Conservation (phyloP, 352 stramenopile species). For the Blastocystis sp. region DNA sequence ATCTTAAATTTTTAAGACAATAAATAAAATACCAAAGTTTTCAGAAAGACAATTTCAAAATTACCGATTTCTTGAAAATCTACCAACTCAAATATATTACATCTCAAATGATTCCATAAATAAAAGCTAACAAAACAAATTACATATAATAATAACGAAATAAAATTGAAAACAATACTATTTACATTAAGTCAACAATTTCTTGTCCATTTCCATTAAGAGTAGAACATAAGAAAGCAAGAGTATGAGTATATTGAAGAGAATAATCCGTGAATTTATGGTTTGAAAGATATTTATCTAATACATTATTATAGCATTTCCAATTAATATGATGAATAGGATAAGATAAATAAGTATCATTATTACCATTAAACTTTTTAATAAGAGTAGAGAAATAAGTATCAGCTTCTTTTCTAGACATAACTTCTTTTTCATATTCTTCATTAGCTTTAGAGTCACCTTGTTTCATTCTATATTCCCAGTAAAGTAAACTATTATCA, state of each 20-base stretch:
- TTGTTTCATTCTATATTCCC: constrained; percentile 13
- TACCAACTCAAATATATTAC: no score
- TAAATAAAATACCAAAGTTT: no score
- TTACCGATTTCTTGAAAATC: no score
- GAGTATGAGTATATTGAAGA: constrained; percentile 32
- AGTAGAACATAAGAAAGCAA: constrained; percentile 22
- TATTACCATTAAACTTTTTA: constrained; percentile 22
- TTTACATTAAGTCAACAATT: constrained; percentile 34
- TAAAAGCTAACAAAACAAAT: no score
- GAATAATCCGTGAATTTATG: constrained; percentile 35
- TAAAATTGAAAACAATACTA: no score
- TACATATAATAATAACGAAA: no score
- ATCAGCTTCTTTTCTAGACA: constrained; percentile 24
- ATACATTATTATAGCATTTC: constrained; percentile 31
- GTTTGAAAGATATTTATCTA: constrained; percentile 18
- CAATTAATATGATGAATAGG: constrained; percentile 22
- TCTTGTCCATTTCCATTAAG: constrained; percentile 20
- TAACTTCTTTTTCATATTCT: constrained; percentile 25
- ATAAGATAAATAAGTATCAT: constrained; percentile 1
- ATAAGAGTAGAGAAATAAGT: constrained; percentile 23
- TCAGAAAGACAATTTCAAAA: no score
- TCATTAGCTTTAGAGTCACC: constrained; percentile 11
- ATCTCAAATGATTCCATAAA: no score
- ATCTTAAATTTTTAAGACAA: no score
- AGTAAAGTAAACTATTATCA: constrained; percentile 22